Evolutionary conservation across 2,329 filamentous ascomycete genomes (phyloP), one percentile per base, ranked within the genome.

Genomic region (Daldinia eschscholtzii): DNA sequence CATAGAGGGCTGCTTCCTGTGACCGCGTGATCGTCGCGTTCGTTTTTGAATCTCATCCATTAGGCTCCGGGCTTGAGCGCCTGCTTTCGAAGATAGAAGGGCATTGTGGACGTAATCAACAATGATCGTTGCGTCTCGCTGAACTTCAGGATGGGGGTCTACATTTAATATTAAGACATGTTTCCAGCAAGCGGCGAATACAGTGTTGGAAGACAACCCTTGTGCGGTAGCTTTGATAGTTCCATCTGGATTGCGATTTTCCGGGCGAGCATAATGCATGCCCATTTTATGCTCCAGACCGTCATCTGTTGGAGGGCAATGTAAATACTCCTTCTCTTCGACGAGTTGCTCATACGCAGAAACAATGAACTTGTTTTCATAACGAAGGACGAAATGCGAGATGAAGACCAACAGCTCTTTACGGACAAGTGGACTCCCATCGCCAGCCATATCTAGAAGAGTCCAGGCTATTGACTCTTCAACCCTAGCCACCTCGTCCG

Each of bases 101-200:
- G 90, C 87, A 57, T 92, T 87, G 76, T 98, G 91, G 28, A 98
- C 87, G 75, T 92, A 93, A 79, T 99, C 96, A 33, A 97, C 89
- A 50, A 98, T 90, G n/a, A 91, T 86, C 5, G 89, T 90, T 9
- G 94, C 95, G 78, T 96, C 92, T 72, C 91, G 88, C 70, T 97
- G 92, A 37, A 98, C 93, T 77, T 98, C 95, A 1, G 95, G 94
- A 77, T 98, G 94, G 44, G 96, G 95, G 77, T 99, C 96, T 18
- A 97, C 93, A 50, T 93, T 95, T 79, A 98, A 86, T 70, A 97
- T 93, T 66, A 98, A 84, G 48, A 97, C 86, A 76, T 98, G 93
- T 79, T 97, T 96, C 96, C 96, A 99, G 70, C 97, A 92, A 0
- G 94, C 92, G 33, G 94, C 92, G 79, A 97, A 98, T 18, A 97